phyloP scores from a whole-genome alignment of 2,329 filamentous ascomycete genomes.

The Cladosporium sp. region DNA sequence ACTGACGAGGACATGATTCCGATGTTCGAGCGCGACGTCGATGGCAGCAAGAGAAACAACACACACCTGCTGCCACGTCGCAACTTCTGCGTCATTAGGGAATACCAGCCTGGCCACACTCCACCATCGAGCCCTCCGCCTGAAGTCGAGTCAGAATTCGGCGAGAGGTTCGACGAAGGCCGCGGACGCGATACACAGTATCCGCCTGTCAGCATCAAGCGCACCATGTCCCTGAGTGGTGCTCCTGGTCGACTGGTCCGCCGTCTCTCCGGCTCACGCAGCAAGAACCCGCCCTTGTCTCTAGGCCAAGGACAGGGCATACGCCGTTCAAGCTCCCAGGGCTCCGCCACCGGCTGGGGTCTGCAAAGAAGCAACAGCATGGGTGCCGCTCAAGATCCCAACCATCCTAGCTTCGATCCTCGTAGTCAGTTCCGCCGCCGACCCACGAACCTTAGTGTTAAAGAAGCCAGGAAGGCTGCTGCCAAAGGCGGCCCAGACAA shows the following conservation, averaged over 20 bases:
- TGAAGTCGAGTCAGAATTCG: conserved; percentile 15
- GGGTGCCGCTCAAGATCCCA: neutral
- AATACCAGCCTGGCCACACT: conserved; percentile 74
- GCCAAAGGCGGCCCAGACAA: conserved; percentile 51
- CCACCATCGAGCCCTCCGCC: conserved; percentile 61
- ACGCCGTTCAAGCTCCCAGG: conserved; percentile 7
- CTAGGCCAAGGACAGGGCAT: neutral
- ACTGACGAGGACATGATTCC: conserved; percentile 97
- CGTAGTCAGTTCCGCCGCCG: conserved; percentile 39
- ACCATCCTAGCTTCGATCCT: conserved; percentile 9
- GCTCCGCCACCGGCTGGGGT: conserved; percentile 1
- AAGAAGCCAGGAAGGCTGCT: conserved; percentile 35
- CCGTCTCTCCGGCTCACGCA: conserved; percentile 34
- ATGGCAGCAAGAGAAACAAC: conserved; percentile 86
- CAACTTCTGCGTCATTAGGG: conserved; percentile 91
- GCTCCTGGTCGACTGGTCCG: conserved; percentile 38
- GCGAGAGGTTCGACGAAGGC: conserved; percentile 9
- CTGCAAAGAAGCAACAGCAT: conserved; percentile 12
- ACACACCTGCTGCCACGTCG: conserved; percentile 80
- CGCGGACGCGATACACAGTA: conserved; percentile 6
- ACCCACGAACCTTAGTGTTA: conserved; percentile 40
- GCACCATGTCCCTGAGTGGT: conserved; percentile 30
- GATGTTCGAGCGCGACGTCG: conserved; percentile 83
- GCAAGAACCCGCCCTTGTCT: conserved; percentile 14
- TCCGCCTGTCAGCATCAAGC: conserved; percentile 23